A percentile compares a stretch with the other conserved stretches of the same genome.
Conservation (phyloP, 1,284 basidiomycete genomes). For the Gymnopus androsaceus region DNA sequence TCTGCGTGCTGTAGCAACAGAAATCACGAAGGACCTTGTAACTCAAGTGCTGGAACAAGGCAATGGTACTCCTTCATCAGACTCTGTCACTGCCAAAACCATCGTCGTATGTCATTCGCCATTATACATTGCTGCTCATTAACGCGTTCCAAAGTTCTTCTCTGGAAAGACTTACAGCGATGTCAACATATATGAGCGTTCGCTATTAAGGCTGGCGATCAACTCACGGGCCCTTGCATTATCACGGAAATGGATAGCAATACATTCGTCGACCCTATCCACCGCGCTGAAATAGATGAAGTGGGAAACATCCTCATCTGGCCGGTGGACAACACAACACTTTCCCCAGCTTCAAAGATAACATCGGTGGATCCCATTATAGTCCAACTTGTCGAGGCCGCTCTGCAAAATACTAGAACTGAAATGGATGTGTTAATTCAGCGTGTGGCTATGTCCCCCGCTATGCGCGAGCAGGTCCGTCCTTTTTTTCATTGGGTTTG, state of each 20-base stretch:
- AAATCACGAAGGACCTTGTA: constrained; percentile 21
- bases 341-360: not conserved
- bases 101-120: constrained; percentile 12
- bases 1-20: constrained; percentile 27
- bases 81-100: constrained; percentile 18
- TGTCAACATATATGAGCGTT: constrained; percentile 30
- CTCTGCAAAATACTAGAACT: constrained; percentile 29
- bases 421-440: constrained; percentile 34
- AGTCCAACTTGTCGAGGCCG: constrained; percentile 33
- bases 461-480: constrained; percentile 32
- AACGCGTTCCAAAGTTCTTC: constrained; percentile 21
- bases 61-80: constrained; percentile 14
- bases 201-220: constrained; percentile 23
- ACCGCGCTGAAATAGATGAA: constrained; percentile 31
- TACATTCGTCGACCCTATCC: constrained; percentile 27
- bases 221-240: constrained; percentile 28
- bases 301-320: constrained; percentile 33
- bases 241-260: constrained; percentile 32
- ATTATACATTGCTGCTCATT: not conserved
- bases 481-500: not conserved
- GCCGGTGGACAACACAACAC: constrained; percentile 20
- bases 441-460: constrained; percentile 32
- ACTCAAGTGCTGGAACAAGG: constrained; percentile 19
- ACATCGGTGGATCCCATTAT: constrained; percentile 28
- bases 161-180: constrained; percentile 22